A percentile compares a stretch with the other conserved stretches of the same genome.
These are phyloP conservation scores for Colletotrichum sp. DNA, from an alignment of 2,329 filamentous ascomycete genomes.

Conservation along the genomic window DNA sequence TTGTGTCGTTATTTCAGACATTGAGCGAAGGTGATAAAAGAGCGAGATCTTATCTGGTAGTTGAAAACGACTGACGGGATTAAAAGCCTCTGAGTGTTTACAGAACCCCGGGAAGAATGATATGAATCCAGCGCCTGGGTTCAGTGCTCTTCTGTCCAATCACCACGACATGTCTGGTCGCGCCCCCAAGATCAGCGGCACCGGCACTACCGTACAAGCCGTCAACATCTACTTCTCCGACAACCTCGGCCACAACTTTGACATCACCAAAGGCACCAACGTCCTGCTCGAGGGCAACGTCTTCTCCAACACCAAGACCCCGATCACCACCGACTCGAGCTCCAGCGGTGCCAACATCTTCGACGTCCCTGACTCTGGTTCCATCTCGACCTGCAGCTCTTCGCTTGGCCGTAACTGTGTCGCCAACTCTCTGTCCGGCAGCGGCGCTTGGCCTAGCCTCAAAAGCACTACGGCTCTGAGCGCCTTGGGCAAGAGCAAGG, in stretches of 20 bases:
- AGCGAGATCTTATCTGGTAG: not conserved
- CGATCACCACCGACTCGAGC: slow-evolving; percentile 36
- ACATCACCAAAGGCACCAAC: slow-evolving; percentile 33
- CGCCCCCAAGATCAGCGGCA: slow-evolving; percentile 21
- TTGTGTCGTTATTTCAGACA: not conserved
- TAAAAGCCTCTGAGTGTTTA: not conserved
- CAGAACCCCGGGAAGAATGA: fast-evolving
- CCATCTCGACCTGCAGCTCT: slow-evolving; percentile 20
- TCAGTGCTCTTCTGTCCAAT: not conserved
- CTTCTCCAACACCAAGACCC: slow-evolving; percentile 44
- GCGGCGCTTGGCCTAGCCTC: slow-evolving; percentile 27
- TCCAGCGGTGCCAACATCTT: slow-evolving; percentile 27
- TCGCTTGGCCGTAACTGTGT: slow-evolving; percentile 32
- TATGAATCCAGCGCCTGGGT: not conserved
- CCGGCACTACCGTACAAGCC: slow-evolving; percentile 34
- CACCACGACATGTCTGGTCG: slow-evolving; percentile 49
- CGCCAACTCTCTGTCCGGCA: slow-evolving; percentile 30
- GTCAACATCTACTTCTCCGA: slow-evolving; percentile 48
- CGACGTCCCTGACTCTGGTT: slow-evolving; percentile 23
- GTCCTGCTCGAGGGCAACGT: slow-evolving; percentile 50
- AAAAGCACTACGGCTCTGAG: not conserved
- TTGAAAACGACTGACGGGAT: not conserved
- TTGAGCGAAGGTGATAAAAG: not conserved
- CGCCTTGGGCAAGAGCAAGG: slow-evolving; percentile 22
- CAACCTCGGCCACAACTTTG: slow-evolving; percentile 50